phyloP scores from a whole-genome alignment of 2,329 filamentous ascomycete genomes.

The Talaromyces sp. region DNA sequence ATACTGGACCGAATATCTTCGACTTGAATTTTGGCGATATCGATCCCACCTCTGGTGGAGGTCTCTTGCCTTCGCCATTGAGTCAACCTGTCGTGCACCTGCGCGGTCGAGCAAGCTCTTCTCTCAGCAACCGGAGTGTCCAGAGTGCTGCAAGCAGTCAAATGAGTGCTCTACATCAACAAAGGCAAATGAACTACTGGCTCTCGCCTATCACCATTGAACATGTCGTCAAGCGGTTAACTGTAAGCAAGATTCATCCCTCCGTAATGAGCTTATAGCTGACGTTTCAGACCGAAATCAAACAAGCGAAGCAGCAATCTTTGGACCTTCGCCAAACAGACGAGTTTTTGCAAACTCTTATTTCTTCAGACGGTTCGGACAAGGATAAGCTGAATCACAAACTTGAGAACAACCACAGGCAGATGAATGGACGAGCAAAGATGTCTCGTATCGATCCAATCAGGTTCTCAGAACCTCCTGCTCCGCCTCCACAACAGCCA shows the following conservation, averaged over 20 bases:
- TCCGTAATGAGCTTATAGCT: neutral
- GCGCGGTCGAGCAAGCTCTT: slow-evolving; percentile 68
- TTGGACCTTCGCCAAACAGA: slow-evolving; percentile 80
- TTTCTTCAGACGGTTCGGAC: slow-evolving; percentile 67
- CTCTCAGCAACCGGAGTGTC: slow-evolving; percentile 60
- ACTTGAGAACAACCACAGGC: slow-evolving; percentile 45
- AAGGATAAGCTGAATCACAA: slow-evolving; percentile 44
- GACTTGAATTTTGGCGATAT: slow-evolving; percentile 92
- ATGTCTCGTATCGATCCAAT: slow-evolving; percentile 69
- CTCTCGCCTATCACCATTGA: slow-evolving; percentile 88
- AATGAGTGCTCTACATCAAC: slow-evolving; percentile 63
- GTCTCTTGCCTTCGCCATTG: slow-evolving; percentile 67
- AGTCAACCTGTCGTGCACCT: slow-evolving; percentile 65
- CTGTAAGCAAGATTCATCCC: slow-evolving; percentile 52
- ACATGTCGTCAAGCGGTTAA: slow-evolving; percentile 84
- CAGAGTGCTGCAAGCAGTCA: slow-evolving; percentile 57
- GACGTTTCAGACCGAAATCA: slow-evolving; percentile 74
- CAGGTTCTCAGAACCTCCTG: slow-evolving; percentile 88
- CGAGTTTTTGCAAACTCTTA: slow-evolving; percentile 73
- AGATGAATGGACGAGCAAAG: slow-evolving; percentile 48
- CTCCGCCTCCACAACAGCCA: slow-evolving; percentile 88
- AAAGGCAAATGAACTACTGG: slow-evolving; percentile 77
- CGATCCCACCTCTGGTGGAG: slow-evolving; percentile 71
- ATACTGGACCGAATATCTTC: slow-evolving; percentile 67
- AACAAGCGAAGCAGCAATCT: slow-evolving; percentile 80